Conservation (phyloP, 129 eudicot genomes). For the Silybum marianum region DNA sequence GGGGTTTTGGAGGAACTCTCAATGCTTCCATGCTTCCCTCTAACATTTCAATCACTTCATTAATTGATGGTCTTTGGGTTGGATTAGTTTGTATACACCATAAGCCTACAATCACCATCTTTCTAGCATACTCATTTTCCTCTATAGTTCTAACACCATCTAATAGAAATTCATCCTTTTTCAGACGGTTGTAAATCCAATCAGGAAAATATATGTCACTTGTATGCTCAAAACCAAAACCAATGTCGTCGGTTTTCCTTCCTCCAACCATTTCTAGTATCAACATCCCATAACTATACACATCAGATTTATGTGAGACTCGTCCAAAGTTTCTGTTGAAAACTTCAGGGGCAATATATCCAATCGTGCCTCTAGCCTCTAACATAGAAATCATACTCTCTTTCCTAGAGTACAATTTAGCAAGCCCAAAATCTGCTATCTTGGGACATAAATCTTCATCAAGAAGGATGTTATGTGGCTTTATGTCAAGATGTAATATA, state of each 20-base stretch:
- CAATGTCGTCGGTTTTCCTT: conserved; percentile 19
- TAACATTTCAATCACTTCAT: conserved; percentile 38
- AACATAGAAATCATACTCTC: not conserved
- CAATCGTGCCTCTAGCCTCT: not conserved
- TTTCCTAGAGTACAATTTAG: conserved; percentile 20
- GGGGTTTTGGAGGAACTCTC: conserved; percentile 32
- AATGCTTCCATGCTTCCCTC: conserved; percentile 27
- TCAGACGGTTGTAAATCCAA: conserved; percentile 27
- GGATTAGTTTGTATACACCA: conserved; percentile 49
- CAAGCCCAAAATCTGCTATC: conserved; percentile 41
- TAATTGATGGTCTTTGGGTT: conserved; percentile 33
- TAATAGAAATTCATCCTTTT: not conserved
- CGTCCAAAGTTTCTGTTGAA: not conserved
- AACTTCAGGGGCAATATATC: not conserved
- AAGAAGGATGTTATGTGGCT: conserved; percentile 36
- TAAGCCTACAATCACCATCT: conserved; percentile 33
- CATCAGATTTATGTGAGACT: conserved; percentile 42
- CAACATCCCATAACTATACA: conserved; percentile 48
- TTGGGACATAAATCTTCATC: conserved; percentile 32
- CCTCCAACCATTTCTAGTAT: conserved; percentile 41
- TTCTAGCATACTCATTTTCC: conserved; percentile 25
- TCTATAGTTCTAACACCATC: not conserved
- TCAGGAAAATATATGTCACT: conserved; percentile 8
- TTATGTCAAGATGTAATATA: conserved; percentile 37
- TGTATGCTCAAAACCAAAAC: not conserved